These are phyloP conservation scores for Trichothecium roseum DNA, from an alignment of 2,329 filamentous ascomycete species.

Conservation along the genomic window DNA sequence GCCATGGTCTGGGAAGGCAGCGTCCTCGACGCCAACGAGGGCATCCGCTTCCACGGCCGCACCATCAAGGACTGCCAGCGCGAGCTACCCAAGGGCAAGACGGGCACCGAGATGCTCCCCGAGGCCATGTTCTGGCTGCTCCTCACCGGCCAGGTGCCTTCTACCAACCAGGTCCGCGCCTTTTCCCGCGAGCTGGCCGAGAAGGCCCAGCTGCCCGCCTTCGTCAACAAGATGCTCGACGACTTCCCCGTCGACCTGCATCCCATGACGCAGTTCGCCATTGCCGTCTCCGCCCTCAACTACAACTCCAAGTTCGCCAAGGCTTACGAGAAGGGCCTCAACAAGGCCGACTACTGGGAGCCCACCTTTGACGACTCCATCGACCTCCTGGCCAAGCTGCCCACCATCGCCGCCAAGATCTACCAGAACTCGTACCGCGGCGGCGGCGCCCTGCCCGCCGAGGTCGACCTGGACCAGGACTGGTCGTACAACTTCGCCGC, in stretches of 20 bases:
- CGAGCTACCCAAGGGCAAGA: constrained; percentile 82
- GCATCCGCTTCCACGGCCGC: constrained; percentile 94
- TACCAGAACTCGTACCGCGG: constrained; percentile 85
- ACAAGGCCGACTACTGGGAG: constrained; percentile 98
- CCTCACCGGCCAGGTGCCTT: constrained; percentile 84
- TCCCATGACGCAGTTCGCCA: constrained; percentile 97
- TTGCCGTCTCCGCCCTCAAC: constrained; percentile 91
- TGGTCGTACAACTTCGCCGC: constrained; percentile 99
- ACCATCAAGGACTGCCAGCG: constrained; percentile 98
- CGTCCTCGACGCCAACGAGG: constrained; percentile 90
- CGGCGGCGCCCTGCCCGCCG: constrained; percentile 59
- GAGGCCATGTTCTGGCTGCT: constrained; percentile 99
- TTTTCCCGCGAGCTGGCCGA: constrained; percentile 83
- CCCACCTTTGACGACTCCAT: constrained; percentile 94
- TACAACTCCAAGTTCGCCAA: constrained; percentile 90
- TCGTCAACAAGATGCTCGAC: constrained; percentile 81
- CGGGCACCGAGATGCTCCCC: constrained; percentile 92
- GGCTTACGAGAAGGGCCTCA: constrained; percentile 80
- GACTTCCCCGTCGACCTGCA: constrained; percentile 83
- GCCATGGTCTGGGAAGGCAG: constrained; percentile 99
- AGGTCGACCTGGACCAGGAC: constrained; percentile 76
- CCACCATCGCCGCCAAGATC: constrained; percentile 93
- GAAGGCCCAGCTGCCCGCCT: constrained; percentile 71
- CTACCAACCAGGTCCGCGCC: constrained; percentile 66
- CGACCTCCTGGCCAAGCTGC: constrained; percentile 87